Evolutionary conservation across 305 asterid species (phyloP).

Genomic region (Fraxinus greggii): DNA sequence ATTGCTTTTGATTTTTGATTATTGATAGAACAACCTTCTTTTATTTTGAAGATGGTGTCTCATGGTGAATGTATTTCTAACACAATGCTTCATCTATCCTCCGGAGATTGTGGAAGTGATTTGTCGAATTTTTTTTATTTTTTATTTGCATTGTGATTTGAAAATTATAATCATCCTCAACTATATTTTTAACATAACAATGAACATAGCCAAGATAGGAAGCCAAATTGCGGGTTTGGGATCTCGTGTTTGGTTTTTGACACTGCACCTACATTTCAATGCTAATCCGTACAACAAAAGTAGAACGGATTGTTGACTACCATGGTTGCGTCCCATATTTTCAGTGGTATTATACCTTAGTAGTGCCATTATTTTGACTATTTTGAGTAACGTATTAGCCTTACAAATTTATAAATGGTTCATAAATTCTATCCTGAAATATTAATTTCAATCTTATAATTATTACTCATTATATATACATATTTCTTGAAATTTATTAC

Average conservation of each 20-base stretch:
- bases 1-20: background rate
- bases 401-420: too few relatives aligned
- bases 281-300: background rate
- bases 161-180: background rate
- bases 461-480: too few relatives aligned
- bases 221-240: background rate
- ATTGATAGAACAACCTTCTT: too few relatives aligned
- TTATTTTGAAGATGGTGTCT: background rate
- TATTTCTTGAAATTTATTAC: too few relatives aligned
- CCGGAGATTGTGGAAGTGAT: background rate
- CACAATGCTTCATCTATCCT: background rate
- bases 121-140: too few relatives aligned
- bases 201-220: background rate
- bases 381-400: background rate
- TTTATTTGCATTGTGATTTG: too few relatives aligned
- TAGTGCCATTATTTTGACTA: background rate
- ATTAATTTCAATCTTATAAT: too few relatives aligned
- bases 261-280: background rate
- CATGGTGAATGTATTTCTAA: background rate
- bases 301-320: background rate
- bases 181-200: too few relatives aligned
- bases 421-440: too few relatives aligned
- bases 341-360: background rate
- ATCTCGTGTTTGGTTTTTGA: background rate
- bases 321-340: background rate